Evolutionary conservation across 257 asterid genomes (phyloP), one percentile per base, ranked within the genome.

Genomic region (Fraxinus excelsior): DNA sequence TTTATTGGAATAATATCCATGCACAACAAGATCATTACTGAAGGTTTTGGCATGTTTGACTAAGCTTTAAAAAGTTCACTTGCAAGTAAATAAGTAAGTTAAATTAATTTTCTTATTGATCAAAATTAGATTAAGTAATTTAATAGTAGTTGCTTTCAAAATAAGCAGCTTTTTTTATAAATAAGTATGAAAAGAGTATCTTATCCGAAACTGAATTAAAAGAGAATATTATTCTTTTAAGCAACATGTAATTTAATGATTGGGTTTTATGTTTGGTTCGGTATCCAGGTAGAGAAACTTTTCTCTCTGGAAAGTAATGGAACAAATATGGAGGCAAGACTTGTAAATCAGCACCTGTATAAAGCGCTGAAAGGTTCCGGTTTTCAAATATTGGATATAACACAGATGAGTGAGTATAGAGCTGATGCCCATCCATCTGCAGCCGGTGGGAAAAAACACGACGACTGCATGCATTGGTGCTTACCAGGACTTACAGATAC

Each of bases 391-490:
- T 44, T 96, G 82, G 95, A 93, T 76, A 81, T 96, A 76, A 90
- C 98, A 42, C 84, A 44, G 53, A 71, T 90, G 92, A 94, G 97
- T 25, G 98, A 90, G 83, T 89, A 76, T 44, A 85, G 99, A 82
- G 99, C 97, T 0, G 97, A 96, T 76, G 98, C 94, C 64, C 98
- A 96, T 81, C 99, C 97, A 32, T 86, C 97, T 28, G 58, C 89
- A 0, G 89, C 96, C 11, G 97, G 98, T 75, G 97, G 97, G 53
- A 94, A 92, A 82, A 84, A 82, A 74, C 99, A 93, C 23, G 92
- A 91, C 37, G 99, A 95, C 80, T 93, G 99, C 87, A 93, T 95
- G 99, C 99, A 93, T 76, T 93, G 99, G 97, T 95, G 98, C 85
- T 85, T 91, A 82, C 99, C 99, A 0, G 98, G 99, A 71, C 86